phyloP scores from a whole-genome alignment of 371 early-diverging fungal genomes.

The Syncephalastrum racemosum region DNA sequence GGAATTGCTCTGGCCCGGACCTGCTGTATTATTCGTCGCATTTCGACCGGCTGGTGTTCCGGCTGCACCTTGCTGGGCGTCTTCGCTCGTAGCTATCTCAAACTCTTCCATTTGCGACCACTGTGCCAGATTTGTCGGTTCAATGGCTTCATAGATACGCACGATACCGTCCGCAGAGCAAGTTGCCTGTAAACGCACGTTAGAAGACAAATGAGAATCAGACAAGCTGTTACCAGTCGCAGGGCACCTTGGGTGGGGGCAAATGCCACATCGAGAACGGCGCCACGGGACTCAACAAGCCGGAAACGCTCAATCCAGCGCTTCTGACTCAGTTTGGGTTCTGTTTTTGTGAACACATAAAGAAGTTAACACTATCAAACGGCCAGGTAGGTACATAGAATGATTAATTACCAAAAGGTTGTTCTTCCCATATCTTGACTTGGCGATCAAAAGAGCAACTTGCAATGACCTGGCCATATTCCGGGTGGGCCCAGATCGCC shows the following conservation, averaged over 20 bases:
- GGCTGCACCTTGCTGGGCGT: conserved; percentile 9
- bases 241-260: conserved; percentile 78
- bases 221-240: conserved; percentile 54
- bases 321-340: conserved; percentile 63
- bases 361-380: background rate
- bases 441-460: conserved; percentile 90
- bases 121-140: conserved; percentile 73
- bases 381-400: background rate
- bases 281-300: conserved; percentile 70
- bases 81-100: conserved; percentile 28
- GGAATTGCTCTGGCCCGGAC: conserved; percentile 5
- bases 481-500: conserved; percentile 91
- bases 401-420: conserved; percentile 57
- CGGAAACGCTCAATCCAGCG: conserved; percentile 71
- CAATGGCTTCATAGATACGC: conserved; percentile 89
- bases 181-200: conserved; percentile 62
- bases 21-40: background rate
- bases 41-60: background rate
- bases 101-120: conserved; percentile 85
- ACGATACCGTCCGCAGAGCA: conserved; percentile 85
- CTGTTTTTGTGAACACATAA: conserved; percentile 19
- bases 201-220: background rate
- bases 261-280: conserved; percentile 88
- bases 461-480: conserved; percentile 90
- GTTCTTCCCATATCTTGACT: conserved; percentile 91